These are phyloP conservation scores for Colletotrichum neosansevieriae DNA, from an alignment of 2,329 filamentous ascomycete species.

Conservation along the genomic window DNA sequence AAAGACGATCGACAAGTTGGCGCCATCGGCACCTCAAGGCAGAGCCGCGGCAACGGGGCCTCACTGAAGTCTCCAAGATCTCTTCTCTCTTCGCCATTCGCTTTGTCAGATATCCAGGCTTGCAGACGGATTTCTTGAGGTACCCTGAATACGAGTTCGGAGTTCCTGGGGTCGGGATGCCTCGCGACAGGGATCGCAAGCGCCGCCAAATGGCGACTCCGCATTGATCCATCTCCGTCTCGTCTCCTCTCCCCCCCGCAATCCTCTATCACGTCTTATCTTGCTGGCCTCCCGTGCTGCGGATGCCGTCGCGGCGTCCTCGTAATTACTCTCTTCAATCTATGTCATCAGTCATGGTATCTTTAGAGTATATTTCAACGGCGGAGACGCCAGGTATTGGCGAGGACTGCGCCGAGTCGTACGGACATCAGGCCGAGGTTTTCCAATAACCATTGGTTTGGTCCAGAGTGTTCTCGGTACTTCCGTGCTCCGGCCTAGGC, in stretches of 20 bases:
- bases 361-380: slow-evolving; percentile 15
- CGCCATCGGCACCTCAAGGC: neutral
- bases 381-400: slow-evolving; percentile 13
- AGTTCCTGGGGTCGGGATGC: slow-evolving; percentile 31
- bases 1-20: neutral
- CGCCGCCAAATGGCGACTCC: slow-evolving; percentile 27
- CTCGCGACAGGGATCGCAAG: slow-evolving; percentile 35
- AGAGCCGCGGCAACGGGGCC: neutral
- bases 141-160: slow-evolving; percentile 38
- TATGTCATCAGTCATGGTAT: slow-evolving; percentile 31
- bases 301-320: slow-evolving; percentile 19
- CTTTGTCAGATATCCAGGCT: slow-evolving; percentile 8
- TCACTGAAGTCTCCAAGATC: neutral
- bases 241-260: slow-evolving; percentile 34
- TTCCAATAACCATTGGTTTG: neutral
- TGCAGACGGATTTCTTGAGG: slow-evolving; percentile 17
- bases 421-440: slow-evolving; percentile 9
- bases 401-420: slow-evolving; percentile 10
- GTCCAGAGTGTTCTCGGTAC: too few relatives aligned
- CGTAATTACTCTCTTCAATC: slow-evolving; percentile 19
- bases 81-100: slow-evolving; percentile 3
- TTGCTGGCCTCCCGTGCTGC: slow-evolving; percentile 38
- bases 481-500: too few relatives aligned
- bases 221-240: slow-evolving; percentile 38
- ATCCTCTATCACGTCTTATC: slow-evolving; percentile 41